These are phyloP conservation scores for Fusarium odoratissimum DNA, from an alignment of 2,329 filamentous ascomycete species.

Conservation along the genomic window DNA sequence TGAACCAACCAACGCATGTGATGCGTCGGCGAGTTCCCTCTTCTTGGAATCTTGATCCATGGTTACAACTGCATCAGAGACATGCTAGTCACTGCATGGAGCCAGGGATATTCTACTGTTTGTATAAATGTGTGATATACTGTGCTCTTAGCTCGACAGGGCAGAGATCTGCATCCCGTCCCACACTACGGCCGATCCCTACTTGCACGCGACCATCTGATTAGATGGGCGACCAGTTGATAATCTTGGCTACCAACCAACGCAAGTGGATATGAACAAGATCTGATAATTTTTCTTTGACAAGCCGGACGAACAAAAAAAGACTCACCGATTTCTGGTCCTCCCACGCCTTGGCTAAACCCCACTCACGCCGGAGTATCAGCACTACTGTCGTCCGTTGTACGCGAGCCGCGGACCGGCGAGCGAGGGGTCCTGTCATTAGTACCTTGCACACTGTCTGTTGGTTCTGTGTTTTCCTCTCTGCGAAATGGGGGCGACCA, in stretches of 20 bases:
- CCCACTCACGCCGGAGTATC: neutral
- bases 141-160: neutral
- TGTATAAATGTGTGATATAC: neutral
- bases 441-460: neutral
- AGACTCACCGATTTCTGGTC: neutral
- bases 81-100: neutral
- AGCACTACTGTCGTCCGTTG: neutral
- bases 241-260: conserved; percentile 20
- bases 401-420: conserved; percentile 8
- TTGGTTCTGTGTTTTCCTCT: conserved; percentile 7
- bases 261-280: conserved; percentile 8
- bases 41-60: neutral
- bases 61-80: neutral
- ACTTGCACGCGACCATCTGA: conserved; percentile 19
- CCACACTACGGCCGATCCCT: conserved; percentile 14
- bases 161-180: neutral
- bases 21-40: neutral
- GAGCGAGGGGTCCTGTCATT: neutral
- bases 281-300: conserved; percentile 16
- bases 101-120: neutral
- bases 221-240: conserved; percentile 19
- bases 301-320: neutral
- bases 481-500: conserved; percentile 3
- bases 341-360: neutral
- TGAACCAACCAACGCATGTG: neutral